These are phyloP conservation scores for Cronartium quercuum DNA, from an alignment of 1,284 basidiomycete genomes.

Conservation along the genomic window DNA sequence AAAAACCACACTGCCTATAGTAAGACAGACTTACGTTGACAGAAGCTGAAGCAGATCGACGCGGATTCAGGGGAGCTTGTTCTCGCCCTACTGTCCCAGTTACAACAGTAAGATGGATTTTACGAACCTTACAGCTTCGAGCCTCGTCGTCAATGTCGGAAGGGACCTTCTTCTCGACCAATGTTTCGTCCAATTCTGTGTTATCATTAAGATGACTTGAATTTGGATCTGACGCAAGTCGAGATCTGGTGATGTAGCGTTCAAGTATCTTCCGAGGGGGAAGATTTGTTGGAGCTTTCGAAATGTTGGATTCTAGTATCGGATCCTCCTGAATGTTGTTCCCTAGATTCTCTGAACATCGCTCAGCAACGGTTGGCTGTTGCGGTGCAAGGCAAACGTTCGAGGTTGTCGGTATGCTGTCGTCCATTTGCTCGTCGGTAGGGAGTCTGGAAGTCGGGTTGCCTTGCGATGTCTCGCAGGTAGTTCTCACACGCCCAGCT, in stretches of 20 bases:
- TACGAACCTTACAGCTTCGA: background rate
- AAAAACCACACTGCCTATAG: background rate
- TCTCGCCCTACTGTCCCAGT: background rate
- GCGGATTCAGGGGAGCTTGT: background rate
- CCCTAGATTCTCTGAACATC: too few species aligned
- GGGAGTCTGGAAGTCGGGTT: too few species aligned
- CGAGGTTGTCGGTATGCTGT: too few species aligned
- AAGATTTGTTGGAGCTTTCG: too few species aligned
- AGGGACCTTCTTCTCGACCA: background rate
- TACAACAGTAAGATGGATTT: background rate
- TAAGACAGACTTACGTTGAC: background rate
- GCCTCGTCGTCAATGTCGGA: background rate
- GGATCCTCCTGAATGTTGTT: too few species aligned
- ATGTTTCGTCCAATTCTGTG: background rate
- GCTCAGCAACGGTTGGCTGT: too few species aligned
- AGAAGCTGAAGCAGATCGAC: background rate
- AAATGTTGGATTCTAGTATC: too few species aligned
- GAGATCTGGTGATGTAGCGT: background rate
- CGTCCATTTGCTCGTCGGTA: too few species aligned
- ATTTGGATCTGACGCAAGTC: background rate
- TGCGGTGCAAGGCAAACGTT: too few species aligned
- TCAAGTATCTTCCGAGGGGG: background rate
- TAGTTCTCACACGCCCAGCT: too few species aligned
- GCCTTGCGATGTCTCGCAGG: too few species aligned
- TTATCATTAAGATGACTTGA: background rate